Evolutionary conservation across 768 basidiomycete species (phyloP), one percentile per base, ranked within the genome.

Genomic region (Rhodotorula taiwanensis): DNA sequence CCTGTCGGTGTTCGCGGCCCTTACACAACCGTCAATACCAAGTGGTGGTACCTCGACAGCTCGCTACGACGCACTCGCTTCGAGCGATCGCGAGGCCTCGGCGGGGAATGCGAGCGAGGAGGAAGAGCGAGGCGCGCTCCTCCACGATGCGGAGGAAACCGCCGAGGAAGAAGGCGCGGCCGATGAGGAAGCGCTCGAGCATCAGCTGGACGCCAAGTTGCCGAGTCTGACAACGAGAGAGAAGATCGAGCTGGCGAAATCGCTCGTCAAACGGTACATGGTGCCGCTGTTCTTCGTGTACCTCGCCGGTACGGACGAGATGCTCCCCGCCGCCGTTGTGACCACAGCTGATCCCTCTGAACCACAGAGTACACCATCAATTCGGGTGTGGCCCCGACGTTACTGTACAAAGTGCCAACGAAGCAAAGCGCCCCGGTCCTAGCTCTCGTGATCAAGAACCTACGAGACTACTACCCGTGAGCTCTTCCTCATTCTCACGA

Each of bases 351-450:
- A 55, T 45, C 34, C 15, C 47, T 23, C 28, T 21, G 33, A 36
- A 44, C 30, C 52, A 11, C 64, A 55, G 90, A 93, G 75, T 93
- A 92, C 73, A 89, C 86, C 4, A 93, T 93, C 69, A 93, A 93
- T 72, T 88, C 89, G 84, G 94, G 94, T 36, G 83, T 97, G 13
- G 81, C 89, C 23, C 93, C 94, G 1, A 94, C 91, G 0, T 78
- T 98, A 23, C 75, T 97, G 9, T 98, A 93, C 74, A 85, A 89
- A 9, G 81, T 94, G 16, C 92, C 93, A 0, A 79, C 81, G 0
- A 73, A 79, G 2, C 81, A 83, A 11, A 76, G 78, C 8, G 79
- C 85, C 64, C 81, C 83, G 58, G 53, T 89, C 18, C 79, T 94
- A 53, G 83, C 84, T 72, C 83, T 81, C 72, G 81, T 97, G 62